Base-by-base conservation (phyloP, 371 early-diverging fungal genomes). In the Globomyces sp. region DNA sequence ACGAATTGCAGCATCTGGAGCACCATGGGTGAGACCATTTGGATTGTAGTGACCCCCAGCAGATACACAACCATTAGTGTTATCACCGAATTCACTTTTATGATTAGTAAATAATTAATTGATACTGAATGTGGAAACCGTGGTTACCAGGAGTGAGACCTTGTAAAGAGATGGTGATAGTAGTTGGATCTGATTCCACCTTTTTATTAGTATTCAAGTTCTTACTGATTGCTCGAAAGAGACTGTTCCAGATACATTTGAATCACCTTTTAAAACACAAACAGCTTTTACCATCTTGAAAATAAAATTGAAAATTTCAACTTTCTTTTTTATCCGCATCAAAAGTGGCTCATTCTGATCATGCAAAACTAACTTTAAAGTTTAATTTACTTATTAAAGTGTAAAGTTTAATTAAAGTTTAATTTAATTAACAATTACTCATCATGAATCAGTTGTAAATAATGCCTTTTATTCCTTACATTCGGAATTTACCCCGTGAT, bases 71-170 rank as follows among this genome's bases (percentile, higher is more conserved):
- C 71, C 90, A 73, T 87, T 81, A 68, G 89, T 87, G 75, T 88
- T 82, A 78, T 91, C 91, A 58, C 89, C 90, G 67, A 81, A 85
- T 73, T 80, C 80, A 79, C 74, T 74, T 58, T 24, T 24, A 24
- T 24, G 24, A 24, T 24, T 24, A 24, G 24, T 24, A 24, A 5
- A 46, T 63, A 8, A 43, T 37, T 64, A 36, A 8, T 2, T 48
- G 65, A 65, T 37, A 73, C 74, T 93, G 95, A 63, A 94, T 74
- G 77, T 94, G 95, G 86, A 94, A 86, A 57, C 94, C 95, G 80
- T 93, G 94, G 58, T 83, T 73, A 64, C 92, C 92, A 9, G 85
- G 80, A n/a, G 77, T 70, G 51, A 93, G 79, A 40, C 89, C 90
- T 55, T 77, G 67, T 59, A 94, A 59, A 50, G 81, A 74, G 53